phyloP scores from a whole-genome alignment of 257 asterid genomes.

The Plantago major region DNA sequence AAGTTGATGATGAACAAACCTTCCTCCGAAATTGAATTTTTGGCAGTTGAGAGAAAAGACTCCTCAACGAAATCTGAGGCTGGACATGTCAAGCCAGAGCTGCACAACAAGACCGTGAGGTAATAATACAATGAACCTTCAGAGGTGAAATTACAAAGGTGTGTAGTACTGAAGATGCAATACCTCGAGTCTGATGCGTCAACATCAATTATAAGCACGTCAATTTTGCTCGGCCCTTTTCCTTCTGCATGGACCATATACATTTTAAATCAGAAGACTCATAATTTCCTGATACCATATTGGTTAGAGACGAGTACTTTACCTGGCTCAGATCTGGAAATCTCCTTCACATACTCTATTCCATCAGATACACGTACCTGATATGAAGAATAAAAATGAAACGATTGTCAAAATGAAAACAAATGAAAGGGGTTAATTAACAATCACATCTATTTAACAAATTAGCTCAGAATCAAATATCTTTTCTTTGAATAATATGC shows the following conservation, averaged over 20 bases:
- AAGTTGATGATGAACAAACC: slow-evolving; percentile 76
- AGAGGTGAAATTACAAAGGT: not conserved
- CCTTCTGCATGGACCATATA: slow-evolving; percentile 28
- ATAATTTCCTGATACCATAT: too few relatives aligned
- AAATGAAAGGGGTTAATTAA: too few relatives aligned
- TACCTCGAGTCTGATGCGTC: slow-evolving; percentile 90
- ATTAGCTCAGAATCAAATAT: too few relatives aligned
- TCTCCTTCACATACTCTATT: slow-evolving; percentile 49
- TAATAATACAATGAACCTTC: not conserved
- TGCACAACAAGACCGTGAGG: slow-evolving; percentile 28
- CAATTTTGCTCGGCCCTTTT: slow-evolving; percentile 31
- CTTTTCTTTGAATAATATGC: not conserved
- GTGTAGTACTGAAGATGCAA: slow-evolving; percentile 1
- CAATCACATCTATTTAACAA: too few relatives aligned
- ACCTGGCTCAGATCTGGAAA: slow-evolving; percentile 36
- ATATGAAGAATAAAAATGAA: slow-evolving; percentile 7
- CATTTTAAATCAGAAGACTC: slow-evolving; percentile 11
- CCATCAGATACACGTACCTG: slow-evolving; percentile 80
- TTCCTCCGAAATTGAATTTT: slow-evolving; percentile 63
- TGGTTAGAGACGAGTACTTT: slow-evolving; percentile 7
- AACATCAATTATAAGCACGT: slow-evolving; percentile 79
- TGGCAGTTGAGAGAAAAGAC: slow-evolving; percentile 57
- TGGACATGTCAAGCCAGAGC: slow-evolving; percentile 90
- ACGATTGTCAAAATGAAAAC: not conserved
- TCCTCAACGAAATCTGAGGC: slow-evolving; percentile 76